These are phyloP conservation scores for Persicaria maculosa DNA, from an alignment of 148 eudicot species.

Conservation along the genomic window DNA sequence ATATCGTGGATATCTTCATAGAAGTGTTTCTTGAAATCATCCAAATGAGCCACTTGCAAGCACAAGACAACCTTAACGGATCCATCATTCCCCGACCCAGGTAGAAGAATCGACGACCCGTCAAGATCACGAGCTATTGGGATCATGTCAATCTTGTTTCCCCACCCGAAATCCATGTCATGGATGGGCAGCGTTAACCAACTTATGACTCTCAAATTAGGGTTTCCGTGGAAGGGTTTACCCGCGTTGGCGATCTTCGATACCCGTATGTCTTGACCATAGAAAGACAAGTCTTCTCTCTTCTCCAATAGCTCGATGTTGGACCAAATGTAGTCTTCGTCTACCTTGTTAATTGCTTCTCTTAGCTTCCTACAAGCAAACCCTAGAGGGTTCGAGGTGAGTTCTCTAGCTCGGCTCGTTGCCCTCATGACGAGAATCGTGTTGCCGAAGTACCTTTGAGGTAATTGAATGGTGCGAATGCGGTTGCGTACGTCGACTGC, in stretches of 20 bases:
- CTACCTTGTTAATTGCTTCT: slow-evolving; percentile 3
- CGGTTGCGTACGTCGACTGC: slow-evolving; percentile 18
- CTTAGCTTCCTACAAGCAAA: slow-evolving; percentile 3
- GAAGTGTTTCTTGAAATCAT: slow-evolving; percentile 4
- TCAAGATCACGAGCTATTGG: slow-evolving; percentile 28
- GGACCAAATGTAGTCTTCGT: slow-evolving; percentile 1
- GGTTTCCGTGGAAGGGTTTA: slow-evolving; percentile 21
- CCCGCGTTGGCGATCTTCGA: not conserved
- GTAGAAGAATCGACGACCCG: slow-evolving; percentile 5
- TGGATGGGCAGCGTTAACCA: slow-evolving; percentile 27
- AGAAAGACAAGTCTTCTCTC: slow-evolving; percentile 6
- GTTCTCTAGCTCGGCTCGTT: not conserved
- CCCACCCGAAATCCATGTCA: slow-evolving; percentile 26
- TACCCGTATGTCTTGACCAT: slow-evolving; percentile 1
- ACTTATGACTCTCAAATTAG: slow-evolving; percentile 30
- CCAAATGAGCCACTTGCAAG: slow-evolving; percentile 9
- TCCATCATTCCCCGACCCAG: slow-evolving; percentile 23
- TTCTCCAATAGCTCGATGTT: not conserved
- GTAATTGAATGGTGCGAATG: slow-evolving; percentile 15
- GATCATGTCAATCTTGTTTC: slow-evolving; percentile 22
- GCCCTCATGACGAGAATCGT: slow-evolving; percentile 1
- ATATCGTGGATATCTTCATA: not conserved
- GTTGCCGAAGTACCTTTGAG: slow-evolving; percentile 18
- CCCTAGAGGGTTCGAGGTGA: slow-evolving; percentile 9
- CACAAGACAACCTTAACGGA: slow-evolving; percentile 15